These are phyloP conservation scores for Metarhizium brunneum DNA, from an alignment of 2,329 filamentous ascomycete genomes.

Conservation along the genomic window DNA sequence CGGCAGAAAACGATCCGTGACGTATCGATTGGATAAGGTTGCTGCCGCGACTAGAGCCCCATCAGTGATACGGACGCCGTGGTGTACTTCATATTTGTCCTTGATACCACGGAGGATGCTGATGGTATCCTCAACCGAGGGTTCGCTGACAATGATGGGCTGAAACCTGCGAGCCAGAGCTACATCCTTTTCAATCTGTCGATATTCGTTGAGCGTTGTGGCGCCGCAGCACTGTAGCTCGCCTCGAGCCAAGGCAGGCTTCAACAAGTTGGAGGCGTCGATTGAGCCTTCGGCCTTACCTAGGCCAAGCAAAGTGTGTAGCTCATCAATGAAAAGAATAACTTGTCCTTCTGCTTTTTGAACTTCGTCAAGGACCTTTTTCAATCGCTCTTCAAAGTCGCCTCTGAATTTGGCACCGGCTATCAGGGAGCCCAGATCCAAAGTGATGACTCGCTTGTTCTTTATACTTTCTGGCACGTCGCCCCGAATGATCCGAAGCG, in stretches of 20 bases:
- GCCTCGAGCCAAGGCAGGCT: constrained; percentile 85
- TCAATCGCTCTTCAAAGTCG: constrained; percentile 91
- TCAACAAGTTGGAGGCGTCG: constrained; percentile 89
- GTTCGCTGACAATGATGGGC: constrained; percentile 87
- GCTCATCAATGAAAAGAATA: constrained; percentile 90
- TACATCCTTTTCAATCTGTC: constrained; percentile 90
- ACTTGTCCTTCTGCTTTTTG: constrained; percentile 81
- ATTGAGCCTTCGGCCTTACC: constrained; percentile 95
- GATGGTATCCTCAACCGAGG: constrained; percentile 83
- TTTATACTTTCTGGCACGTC: constrained; percentile 96
- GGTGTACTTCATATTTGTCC: constrained; percentile 94
- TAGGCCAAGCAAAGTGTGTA: constrained; percentile 83
- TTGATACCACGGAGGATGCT: constrained; percentile 95
- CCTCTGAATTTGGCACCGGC: constrained; percentile 92
- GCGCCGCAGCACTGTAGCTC: constrained; percentile 94
- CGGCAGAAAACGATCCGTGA: constrained; percentile 89
- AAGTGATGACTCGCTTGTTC: constrained; percentile 77
- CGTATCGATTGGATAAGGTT: constrained; percentile 88
- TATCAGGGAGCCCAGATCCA: constrained; percentile 88
- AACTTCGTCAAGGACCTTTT: constrained; percentile 84
- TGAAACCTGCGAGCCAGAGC: constrained; percentile 89
- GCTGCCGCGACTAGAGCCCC: constrained; percentile 86
- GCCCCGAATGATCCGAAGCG: constrained; percentile 79
- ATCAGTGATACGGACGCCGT: constrained; percentile 91
- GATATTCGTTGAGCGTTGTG: constrained; percentile 86